Evolutionary conservation across 2,329 filamentous ascomycete genomes (phyloP).

Genomic region (Xylaria sp.): DNA sequence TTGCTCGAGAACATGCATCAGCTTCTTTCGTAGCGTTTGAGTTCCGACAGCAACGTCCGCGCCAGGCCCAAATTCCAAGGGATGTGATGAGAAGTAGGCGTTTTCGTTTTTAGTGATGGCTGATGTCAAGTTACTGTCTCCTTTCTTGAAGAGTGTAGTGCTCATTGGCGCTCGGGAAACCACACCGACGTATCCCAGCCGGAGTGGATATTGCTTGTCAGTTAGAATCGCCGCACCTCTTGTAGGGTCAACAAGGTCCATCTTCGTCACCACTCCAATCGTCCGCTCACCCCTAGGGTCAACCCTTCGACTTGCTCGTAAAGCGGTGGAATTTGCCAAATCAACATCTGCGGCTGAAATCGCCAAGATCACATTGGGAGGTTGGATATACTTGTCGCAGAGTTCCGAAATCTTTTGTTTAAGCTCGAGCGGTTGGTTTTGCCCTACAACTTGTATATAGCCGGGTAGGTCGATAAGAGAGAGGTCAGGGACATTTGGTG

Average conservation of each 20-base stretch:
- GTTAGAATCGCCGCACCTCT: conserved; percentile 82
- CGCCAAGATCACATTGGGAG: conserved; percentile 94
- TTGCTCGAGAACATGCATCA: conserved; percentile 96
- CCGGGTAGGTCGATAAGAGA: conserved; percentile 96
- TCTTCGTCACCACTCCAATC: conserved; percentile 98
- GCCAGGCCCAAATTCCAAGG: conserved; percentile 79
- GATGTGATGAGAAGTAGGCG: conserved; percentile 85
- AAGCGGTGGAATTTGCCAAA: conserved; percentile 92
- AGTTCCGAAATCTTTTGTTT: conserved; percentile 97
- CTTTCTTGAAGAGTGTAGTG: conserved; percentile 83
- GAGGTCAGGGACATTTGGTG: conserved; percentile 92
- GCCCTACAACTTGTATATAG: conserved; percentile 94
- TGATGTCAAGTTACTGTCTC: conserved; percentile 79
- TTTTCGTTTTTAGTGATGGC: conserved; percentile 90
- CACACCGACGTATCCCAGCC: conserved; percentile 96
- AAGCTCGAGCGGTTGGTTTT: conserved; percentile 88
- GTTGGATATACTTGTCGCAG: conserved; percentile 97
- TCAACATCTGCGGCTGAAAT: conserved; percentile 98
- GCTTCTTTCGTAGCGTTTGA: conserved; percentile 86
- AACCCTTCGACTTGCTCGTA: conserved; percentile 88
- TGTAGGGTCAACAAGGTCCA: conserved; percentile 91
- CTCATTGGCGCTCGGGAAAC: conserved; percentile 81
- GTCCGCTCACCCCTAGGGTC: conserved; percentile 95
- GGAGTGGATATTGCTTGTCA: conserved; percentile 92
- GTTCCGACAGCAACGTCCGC: conserved; percentile 84